Base-by-base conservation (phyloP, 2,329 filamentous ascomycete species). In the Plectosphaerella cucumerina region DNA sequence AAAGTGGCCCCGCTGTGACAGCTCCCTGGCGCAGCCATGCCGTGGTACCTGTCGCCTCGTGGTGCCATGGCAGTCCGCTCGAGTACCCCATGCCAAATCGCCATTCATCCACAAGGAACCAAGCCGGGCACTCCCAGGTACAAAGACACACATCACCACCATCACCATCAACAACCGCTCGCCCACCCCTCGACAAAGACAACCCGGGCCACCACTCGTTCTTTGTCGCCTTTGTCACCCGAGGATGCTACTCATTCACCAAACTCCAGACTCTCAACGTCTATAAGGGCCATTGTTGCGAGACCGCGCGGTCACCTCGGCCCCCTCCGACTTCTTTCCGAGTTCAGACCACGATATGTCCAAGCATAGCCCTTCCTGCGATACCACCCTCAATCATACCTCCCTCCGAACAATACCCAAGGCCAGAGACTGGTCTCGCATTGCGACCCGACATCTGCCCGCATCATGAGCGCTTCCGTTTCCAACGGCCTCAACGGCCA, bases 271-370 rank as follows among this genome's bases (percentile, higher is more conserved):
- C 35, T 39, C 39, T 18, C 15, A 14, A 39, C 35, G 35, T 39
- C 35, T n/a, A 6, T 39, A 31, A 31, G 26, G 70, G 23, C 67
- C 72, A 17, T 65, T 80, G 20, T 73, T 75, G 17, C 79, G 82
- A 57, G 76, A 82, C 57, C 73, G 80, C 53, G 79, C 82, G 59
- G 65, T 82, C 37, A 70, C 74, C 21, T 71, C 70, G 15, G 26
- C 26, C 26, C 12, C 26, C 26, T 31, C 26, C 26, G 26, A 31
- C 26, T 31, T 39, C 35, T 42, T 42, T 6, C 39, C 35, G 35
- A 37, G 15, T 42, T 20, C 39, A 17, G n/a, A 42, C 39, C 20
- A 17, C 39, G 39, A 42, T 17, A 42, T 42, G 39, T 42, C 17
- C 17, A 42, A 6, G 18, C 39, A 3, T 12, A 42, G n/a, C 9